phyloP scores from a whole-genome alignment of 2,329 filamentous ascomycete genomes.

The Claviceps maximensis region DNA sequence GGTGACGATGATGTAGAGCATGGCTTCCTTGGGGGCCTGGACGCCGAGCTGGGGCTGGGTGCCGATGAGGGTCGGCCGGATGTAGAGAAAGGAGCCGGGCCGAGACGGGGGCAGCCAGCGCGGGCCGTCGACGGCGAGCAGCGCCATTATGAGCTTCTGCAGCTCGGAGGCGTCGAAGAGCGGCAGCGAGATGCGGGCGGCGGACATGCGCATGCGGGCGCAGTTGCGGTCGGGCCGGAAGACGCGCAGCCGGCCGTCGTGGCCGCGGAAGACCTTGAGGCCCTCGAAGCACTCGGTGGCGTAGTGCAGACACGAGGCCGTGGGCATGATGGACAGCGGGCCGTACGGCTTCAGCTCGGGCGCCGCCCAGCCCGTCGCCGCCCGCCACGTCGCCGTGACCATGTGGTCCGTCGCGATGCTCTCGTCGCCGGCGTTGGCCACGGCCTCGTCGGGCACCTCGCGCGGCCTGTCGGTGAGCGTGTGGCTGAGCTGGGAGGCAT shows the following conservation, averaged over 20 bases:
- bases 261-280: conserved; percentile 66
- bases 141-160: conserved; percentile 57
- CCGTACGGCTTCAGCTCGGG: conserved; percentile 68
- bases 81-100: conserved; percentile 63
- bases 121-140: conserved; percentile 59
- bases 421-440: conserved; percentile 32
- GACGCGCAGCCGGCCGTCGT: conserved; percentile 58
- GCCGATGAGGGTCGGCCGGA: conserved; percentile 78
- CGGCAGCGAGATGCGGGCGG: conserved; percentile 58
- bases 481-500: conserved; percentile 49
- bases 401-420: conserved; percentile 75
- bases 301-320: conserved; percentile 72
- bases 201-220: conserved; percentile 47
- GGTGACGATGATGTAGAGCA: conserved; percentile 69
- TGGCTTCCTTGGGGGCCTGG: conserved; percentile 64
- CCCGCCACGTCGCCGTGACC: conserved; percentile 60
- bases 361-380: conserved; percentile 52
- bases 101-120: conserved; percentile 66
- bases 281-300: conserved; percentile 88
- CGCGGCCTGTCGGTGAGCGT: conserved; percentile 37
- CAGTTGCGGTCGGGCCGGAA: conserved; percentile 69
- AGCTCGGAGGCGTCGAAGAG: conserved; percentile 58
- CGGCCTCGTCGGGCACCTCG: conserved; percentile 36
- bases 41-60: conserved; percentile 72
- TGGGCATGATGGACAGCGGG: conserved; percentile 65